Evolutionary conservation across 2,329 filamentous ascomycete species (phyloP).

Genomic region (Dichotomopilus funicola): DNA sequence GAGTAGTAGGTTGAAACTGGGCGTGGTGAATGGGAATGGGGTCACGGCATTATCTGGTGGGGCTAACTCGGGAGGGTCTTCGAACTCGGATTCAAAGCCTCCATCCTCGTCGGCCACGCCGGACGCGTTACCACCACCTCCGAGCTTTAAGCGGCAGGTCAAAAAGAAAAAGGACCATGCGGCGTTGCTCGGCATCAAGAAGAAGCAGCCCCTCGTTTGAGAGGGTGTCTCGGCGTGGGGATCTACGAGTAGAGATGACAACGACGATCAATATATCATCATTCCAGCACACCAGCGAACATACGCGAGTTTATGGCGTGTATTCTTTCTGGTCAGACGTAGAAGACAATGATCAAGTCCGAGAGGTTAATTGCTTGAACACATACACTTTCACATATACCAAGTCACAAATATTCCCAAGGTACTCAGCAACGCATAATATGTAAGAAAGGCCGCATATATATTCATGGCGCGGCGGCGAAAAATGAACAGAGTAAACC

Average conservation of each 20-base stretch:
- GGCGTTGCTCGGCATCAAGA: conserved; percentile 77
- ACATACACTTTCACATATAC: too few species aligned
- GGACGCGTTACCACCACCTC: conserved; percentile 42
- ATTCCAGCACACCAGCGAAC: neutral
- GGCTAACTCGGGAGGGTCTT: conserved; percentile 30
- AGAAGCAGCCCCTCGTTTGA: conserved; percentile 59
- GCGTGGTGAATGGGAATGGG: conserved; percentile 16
- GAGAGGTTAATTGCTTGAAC: too few species aligned
- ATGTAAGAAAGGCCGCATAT: too few species aligned
- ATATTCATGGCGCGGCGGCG: too few species aligned
- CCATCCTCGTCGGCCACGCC: conserved; percentile 26
- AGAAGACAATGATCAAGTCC: too few species aligned
- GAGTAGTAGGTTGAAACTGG: conserved; percentile 2
- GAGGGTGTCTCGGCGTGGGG: neutral
- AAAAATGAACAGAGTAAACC: too few species aligned
- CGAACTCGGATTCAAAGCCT: conserved; percentile 13
- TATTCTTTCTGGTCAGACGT: neutral
- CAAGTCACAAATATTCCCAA: too few species aligned
- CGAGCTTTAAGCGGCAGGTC: conserved; percentile 65
- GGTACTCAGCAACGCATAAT: too few species aligned
- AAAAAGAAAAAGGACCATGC: conserved; percentile 85
- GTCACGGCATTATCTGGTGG: conserved; percentile 25
- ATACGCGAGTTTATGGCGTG: neutral
- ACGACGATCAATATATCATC: neutral
- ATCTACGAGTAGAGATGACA: neutral